Evolutionary conservation across 2,329 filamentous ascomycete species (phyloP).

Genomic region (Sclerotinia glacialis): DNA sequence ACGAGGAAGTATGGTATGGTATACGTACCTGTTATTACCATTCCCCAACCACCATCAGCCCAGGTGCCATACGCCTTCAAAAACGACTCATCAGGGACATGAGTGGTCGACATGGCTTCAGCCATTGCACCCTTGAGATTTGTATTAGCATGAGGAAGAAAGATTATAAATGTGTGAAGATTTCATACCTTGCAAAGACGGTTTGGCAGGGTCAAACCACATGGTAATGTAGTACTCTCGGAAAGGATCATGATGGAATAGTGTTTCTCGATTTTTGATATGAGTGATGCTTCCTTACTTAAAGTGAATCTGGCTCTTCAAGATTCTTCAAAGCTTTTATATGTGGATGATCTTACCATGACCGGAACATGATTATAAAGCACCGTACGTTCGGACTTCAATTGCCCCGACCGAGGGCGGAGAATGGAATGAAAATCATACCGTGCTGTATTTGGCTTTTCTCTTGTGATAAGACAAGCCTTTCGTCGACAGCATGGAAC

Average conservation of each 20-base stretch:
- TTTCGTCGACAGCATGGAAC: background rate
- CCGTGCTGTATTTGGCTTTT: background rate
- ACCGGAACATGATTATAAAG: background rate
- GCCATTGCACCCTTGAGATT: conserved; percentile 11
- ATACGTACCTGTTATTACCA: conserved; percentile 47
- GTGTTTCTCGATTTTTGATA: background rate
- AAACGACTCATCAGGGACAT: conserved; percentile 46
- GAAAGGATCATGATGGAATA: conserved; percentile 25
- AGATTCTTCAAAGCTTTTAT: background rate
- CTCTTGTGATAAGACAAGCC: background rate
- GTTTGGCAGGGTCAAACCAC: conserved; percentile 55
- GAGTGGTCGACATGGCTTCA: conserved; percentile 44
- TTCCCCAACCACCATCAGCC: conserved; percentile 53
- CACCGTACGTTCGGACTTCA: background rate
- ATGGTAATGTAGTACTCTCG: conserved; percentile 40
- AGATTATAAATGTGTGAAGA: background rate
- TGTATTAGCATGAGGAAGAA: background rate
- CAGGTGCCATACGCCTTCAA: conserved; percentile 51
- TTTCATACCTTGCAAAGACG: conserved; percentile 46
- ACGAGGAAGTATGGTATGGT: background rate
- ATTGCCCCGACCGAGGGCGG: background rate
- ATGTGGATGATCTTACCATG: too few relatives aligned
- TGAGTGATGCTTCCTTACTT: too few relatives aligned
- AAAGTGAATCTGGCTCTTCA: background rate
- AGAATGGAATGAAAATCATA: background rate